Evolutionary conservation across 352 stramenopile species (phyloP).

Genomic region (Phytophthora pluvialis): DNA sequence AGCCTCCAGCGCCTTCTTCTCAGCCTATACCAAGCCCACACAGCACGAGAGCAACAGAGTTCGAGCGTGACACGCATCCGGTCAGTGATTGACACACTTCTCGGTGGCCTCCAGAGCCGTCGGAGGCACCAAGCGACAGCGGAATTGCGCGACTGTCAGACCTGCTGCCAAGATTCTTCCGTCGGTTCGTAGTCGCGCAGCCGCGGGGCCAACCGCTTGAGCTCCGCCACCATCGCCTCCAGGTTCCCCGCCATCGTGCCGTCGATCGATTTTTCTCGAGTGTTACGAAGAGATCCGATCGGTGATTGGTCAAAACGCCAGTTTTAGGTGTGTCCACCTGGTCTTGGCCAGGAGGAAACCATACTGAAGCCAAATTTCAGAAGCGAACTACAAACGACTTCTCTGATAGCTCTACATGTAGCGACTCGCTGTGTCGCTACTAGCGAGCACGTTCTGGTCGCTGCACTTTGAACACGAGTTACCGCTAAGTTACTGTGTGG

Average conservation of each 20-base stretch:
- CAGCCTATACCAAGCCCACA: constrained; percentile 37
- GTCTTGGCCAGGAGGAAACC: too few relatives aligned
- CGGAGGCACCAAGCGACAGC: not conserved
- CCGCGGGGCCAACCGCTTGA: constrained; percentile 61
- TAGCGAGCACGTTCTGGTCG: too few relatives aligned
- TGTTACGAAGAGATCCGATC: not conserved
- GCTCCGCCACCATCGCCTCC: constrained; percentile 45
- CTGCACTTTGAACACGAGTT: too few relatives aligned
- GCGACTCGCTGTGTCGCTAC: too few relatives aligned
- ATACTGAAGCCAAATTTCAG: too few relatives aligned
- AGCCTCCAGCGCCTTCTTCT: constrained; percentile 51
- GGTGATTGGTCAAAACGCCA: constrained; percentile 4
- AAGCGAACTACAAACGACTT: too few relatives aligned
- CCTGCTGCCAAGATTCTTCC: constrained; percentile 66
- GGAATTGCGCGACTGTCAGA: constrained; percentile 10
- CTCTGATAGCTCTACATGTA: too few relatives aligned
- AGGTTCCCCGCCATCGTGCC: constrained; percentile 40
- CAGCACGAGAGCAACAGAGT: not conserved
- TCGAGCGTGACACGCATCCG: not conserved
- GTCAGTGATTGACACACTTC: not conserved
- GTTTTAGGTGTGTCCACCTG: too few relatives aligned
- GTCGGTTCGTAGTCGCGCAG: constrained; percentile 66
- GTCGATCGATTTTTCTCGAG: constrained; percentile 7
- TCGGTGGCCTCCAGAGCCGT: not conserved
- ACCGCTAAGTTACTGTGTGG: too few relatives aligned